These are phyloP conservation scores for Penicillium steckii DNA, from an alignment of 495 filamentous ascomycete species.

Conservation along the genomic window DNA sequence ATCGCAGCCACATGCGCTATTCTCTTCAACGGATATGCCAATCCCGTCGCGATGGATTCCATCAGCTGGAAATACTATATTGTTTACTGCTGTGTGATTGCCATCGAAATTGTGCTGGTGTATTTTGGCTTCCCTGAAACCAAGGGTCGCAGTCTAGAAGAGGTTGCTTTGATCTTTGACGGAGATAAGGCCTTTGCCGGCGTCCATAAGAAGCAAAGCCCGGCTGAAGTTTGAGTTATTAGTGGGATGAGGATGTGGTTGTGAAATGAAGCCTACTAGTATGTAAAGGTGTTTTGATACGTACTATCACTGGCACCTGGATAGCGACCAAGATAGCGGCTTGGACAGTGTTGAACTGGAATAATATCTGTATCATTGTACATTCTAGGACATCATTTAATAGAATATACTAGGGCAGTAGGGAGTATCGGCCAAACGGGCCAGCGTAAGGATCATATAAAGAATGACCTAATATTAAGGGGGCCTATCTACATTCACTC, in stretches of 20 bases:
- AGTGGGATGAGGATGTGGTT: background rate
- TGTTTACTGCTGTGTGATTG: constrained; percentile 34
- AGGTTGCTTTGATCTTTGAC: constrained; percentile 28
- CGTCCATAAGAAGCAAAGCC: background rate
- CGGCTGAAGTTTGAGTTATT: background rate
- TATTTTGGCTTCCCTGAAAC: constrained; percentile 34
- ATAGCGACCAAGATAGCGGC: no score
- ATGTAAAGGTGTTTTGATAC: no score
- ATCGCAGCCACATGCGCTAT: constrained; percentile 6
- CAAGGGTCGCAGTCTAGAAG: constrained; percentile 29
- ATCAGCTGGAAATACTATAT: constrained; percentile 42
- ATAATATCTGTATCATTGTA: no score
- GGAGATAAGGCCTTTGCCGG: background rate
- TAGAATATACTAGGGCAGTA: no score
- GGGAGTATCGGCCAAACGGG: no score
- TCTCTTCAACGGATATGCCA: constrained; percentile 25
- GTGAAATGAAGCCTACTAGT: constrained; percentile 1
- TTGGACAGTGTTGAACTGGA: no score
- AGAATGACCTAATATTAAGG: no score
- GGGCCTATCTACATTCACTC: no score
- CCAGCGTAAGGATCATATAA: no score
- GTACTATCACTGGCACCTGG: no score
- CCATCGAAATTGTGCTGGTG: constrained; percentile 22
- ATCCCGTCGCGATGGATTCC: constrained; percentile 32
- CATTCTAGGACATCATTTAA: no score